phyloP scores from a whole-genome alignment of 1,139 yeast genomes.

The Protomyces inouyei region DNA sequence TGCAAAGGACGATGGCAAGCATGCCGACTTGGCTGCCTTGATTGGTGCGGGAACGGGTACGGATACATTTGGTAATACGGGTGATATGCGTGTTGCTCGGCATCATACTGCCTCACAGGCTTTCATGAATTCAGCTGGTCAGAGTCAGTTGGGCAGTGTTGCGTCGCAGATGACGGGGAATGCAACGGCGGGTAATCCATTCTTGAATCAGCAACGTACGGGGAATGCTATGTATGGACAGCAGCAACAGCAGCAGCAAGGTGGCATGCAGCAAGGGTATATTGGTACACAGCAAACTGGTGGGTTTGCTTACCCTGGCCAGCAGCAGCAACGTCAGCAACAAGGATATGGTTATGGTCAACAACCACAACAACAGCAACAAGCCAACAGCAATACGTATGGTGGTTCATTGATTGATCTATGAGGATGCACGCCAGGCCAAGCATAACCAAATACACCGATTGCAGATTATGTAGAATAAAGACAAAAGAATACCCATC shows the following conservation, averaged over 20 bases:
- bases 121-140: conserved; percentile 77
- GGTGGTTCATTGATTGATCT: conserved; percentile 18
- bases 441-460: no score
- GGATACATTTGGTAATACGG: conserved; percentile 94
- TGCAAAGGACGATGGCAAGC: conserved; percentile 38
- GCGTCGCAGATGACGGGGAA: conserved; percentile 29
- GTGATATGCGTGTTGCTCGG: conserved; percentile 82
- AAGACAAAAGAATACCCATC: no score
- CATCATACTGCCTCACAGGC: conserved; percentile 75
- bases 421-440: neutral
- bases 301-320: conserved; percentile 26
- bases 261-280: neutral
- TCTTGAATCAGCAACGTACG: conserved; percentile 21
- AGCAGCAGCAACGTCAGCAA: conserved; percentile 4
- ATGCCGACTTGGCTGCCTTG: conserved; percentile 69
- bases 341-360: neutral
- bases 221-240: conserved; percentile 16
- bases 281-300: conserved; percentile 26
- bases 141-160: conserved; percentile 12
- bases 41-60: conserved; percentile 76
- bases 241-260: conserved; percentile 8
- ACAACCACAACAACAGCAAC: conserved; percentile 11
- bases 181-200: conserved; percentile 11
- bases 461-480: no score
- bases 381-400: conserved; percentile 9